Evolutionary conservation across 495 filamentous ascomycete species (phyloP).

Genomic region (Tuber indicum): DNA sequence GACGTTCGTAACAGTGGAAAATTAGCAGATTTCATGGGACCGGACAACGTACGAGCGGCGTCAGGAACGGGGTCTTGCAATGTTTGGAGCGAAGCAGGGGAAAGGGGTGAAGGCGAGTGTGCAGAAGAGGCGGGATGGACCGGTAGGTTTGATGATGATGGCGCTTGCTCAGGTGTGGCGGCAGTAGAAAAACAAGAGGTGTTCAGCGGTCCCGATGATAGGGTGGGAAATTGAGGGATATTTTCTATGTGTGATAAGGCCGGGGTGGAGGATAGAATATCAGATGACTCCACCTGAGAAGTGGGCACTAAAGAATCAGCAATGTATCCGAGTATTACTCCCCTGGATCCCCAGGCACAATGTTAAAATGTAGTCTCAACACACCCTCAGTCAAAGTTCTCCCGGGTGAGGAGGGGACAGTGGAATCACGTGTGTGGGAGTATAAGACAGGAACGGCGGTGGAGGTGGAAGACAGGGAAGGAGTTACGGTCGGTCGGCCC

Average conservation of each 20-base stretch:
- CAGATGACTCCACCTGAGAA: not conserved
- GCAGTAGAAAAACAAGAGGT: not conserved
- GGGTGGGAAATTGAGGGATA: not conserved
- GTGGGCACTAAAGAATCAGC: not conserved
- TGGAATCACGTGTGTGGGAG: not conserved
- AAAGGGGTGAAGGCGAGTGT: not conserved
- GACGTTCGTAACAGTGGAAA: slow-evolving; percentile 52
- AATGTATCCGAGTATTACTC: not conserved
- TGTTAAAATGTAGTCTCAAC: not conserved
- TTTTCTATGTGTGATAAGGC: not conserved
- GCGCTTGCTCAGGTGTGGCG: not conserved
- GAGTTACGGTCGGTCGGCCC: not conserved
- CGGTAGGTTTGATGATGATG: slow-evolving; percentile 6
- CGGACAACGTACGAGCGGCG: slow-evolving; percentile 8
- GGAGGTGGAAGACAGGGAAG: not conserved
- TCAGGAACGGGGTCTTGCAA: not conserved
- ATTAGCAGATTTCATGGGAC: slow-evolving; percentile 28
- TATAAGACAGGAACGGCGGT: not conserved
- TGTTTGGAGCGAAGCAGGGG: not conserved
- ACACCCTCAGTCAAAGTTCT: not conserved
- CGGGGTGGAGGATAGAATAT: not conserved
- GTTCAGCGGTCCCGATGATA: not conserved
- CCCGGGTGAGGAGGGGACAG: not conserved
- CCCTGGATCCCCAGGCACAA: not conserved
- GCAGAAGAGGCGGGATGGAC: slow-evolving; percentile 4